Conservation (phyloP, 2,329 filamentous ascomycete genomes). For the Claviceps sorghi region DNA sequence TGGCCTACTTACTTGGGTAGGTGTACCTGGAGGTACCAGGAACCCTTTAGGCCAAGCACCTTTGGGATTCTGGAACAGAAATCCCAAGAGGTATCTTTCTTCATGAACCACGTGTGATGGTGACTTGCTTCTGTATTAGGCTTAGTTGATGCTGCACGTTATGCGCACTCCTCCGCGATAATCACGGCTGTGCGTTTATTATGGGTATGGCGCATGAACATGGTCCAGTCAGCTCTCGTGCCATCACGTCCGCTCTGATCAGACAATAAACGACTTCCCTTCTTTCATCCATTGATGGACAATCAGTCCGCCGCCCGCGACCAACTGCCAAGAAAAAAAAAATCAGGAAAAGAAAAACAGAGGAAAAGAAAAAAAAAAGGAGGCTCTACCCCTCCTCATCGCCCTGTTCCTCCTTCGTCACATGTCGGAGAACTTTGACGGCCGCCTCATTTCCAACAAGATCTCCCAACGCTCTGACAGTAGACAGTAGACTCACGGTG, state of each 20-base stretch:
- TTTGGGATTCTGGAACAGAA: too few relatives aligned
- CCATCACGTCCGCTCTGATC: not conserved
- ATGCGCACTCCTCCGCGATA: not conserved
- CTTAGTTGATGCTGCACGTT: not conserved
- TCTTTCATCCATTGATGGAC: not conserved
- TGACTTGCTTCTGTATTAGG: not conserved
- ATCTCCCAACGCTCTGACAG: not conserved
- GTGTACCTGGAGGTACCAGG: too few relatives aligned
- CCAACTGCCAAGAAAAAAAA: not conserved
- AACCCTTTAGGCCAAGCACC: too few relatives aligned
- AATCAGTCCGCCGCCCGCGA: not conserved
- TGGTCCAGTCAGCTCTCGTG: not conserved
- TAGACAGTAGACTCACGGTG: not conserved
- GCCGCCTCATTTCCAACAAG: not conserved
- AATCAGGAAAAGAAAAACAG: too few relatives aligned
- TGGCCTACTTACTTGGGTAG: too few relatives aligned
- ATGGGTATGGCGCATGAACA: not conserved
- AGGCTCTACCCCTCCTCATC: not conserved
- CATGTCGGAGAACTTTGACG: too few relatives aligned
- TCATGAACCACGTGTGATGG: not conserved
- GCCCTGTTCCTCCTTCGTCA: too few relatives aligned
- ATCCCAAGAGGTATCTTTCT: too few relatives aligned
- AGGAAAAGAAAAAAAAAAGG: too few relatives aligned
- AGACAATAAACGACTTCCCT: not conserved
- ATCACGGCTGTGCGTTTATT: too few relatives aligned